Evolutionary conservation across 305 asterid genomes (phyloP).

Genomic region (Fraxinus floribunda): DNA sequence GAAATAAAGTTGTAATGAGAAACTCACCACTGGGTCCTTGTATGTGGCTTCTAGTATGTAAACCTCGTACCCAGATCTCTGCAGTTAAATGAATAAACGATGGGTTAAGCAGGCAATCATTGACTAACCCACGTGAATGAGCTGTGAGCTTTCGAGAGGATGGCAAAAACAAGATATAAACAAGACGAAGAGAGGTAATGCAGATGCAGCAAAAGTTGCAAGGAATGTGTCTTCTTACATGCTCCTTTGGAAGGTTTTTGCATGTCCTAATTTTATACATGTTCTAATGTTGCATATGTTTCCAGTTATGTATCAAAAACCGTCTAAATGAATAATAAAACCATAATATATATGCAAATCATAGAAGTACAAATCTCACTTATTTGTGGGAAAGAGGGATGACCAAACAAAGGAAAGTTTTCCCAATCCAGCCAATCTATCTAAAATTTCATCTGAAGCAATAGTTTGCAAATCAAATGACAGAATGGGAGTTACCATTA

Average conservation of each 20-base stretch:
- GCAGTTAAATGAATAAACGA: constrained; percentile 40
- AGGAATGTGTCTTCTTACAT: constrained; percentile 2
- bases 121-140: constrained; percentile 12
- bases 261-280: background rate
- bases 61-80: constrained; percentile 98
- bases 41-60: constrained; percentile 88
- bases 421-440: constrained; percentile 17
- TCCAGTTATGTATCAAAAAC: background rate
- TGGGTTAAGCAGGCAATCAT: constrained; percentile 23
- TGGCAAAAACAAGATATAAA: constrained; percentile 3
- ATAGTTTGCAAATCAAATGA: background rate
- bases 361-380: background rate
- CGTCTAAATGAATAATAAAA: background rate
- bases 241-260: constrained; percentile 7
- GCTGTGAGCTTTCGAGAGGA: constrained; percentile 17
- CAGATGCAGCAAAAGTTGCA: constrained; percentile 22
- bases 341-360: background rate
- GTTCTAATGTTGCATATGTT: background rate
- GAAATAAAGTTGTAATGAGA: constrained; percentile 22
- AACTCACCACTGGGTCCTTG: constrained; percentile 90
- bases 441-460: background rate
- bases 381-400: constrained; percentile 8
- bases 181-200: constrained; percentile 6
- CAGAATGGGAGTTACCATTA: background rate
- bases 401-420: background rate